Percentiles rank a stretch among this genome's conserved stretches.
Evolutionary conservation across 352 stramenopile species (phyloP).

Genomic region (Nothophytophthora sp.): DNA sequence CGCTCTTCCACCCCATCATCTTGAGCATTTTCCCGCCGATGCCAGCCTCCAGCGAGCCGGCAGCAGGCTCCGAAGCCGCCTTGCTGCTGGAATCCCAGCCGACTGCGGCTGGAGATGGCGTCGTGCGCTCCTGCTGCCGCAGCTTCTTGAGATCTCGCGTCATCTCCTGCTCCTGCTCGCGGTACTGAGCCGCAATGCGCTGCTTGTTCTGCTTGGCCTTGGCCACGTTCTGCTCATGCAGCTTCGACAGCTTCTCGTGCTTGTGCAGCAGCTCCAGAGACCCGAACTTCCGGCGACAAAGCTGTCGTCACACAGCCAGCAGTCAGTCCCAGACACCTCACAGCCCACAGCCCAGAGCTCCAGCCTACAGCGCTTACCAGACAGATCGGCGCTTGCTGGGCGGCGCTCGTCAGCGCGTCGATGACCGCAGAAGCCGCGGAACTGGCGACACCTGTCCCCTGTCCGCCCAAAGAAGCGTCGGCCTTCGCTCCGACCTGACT

Average conservation of each 20-base stretch:
- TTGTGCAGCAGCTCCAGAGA: conserved; percentile 76
- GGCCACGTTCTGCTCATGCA: conserved; percentile 74
- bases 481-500: too few relatives aligned
- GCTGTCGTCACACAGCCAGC: too few relatives aligned
- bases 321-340: too few relatives aligned
- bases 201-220: conserved; percentile 81
- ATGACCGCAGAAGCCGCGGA: conserved; percentile 19
- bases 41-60: conserved; percentile 44
- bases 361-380: conserved; percentile 45
- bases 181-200: conserved; percentile 54
- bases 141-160: conserved; percentile 35
- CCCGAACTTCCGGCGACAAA: conserved; percentile 81
- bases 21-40: conserved; percentile 88
- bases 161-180: conserved; percentile 58
- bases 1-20: conserved; percentile 89
- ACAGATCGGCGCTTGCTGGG: conserved; percentile 73
- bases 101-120: too few relatives aligned
- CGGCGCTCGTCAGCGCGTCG: conserved; percentile 38
- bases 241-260: conserved; percentile 76
- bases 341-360: not conserved
- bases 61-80: conserved; percentile 6
- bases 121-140: conserved; percentile 16
- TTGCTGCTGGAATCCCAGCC: too few relatives aligned
- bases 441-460: not conserved
- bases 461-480: not conserved